These are phyloP conservation scores for Vitis rupestris DNA, from an alignment of 164 flowering plant species.

Conservation along the genomic window DNA sequence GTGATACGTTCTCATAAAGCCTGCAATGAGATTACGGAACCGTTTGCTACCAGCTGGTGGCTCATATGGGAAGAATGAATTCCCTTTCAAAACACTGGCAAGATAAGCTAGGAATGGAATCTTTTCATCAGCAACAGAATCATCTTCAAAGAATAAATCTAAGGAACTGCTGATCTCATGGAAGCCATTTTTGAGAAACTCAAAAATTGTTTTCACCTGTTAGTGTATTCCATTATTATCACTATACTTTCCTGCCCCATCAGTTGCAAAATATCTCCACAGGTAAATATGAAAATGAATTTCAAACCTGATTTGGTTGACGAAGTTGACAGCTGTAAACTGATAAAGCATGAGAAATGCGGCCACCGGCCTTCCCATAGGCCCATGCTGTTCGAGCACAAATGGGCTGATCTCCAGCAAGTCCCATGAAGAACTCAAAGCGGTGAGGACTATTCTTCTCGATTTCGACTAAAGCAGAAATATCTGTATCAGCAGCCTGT, in stretches of 20 bases:
- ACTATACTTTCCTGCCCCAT: neutral
- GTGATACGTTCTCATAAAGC: slow-evolving; percentile 85
- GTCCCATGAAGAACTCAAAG: slow-evolving; percentile 98
- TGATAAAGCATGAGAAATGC: slow-evolving; percentile 93
- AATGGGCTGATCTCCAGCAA: slow-evolving; percentile 84
- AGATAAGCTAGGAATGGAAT: slow-evolving; percentile 95
- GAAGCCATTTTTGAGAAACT: slow-evolving; percentile 86
- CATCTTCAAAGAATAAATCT: slow-evolving; percentile 89
- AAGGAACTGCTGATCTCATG: slow-evolving; percentile 85
- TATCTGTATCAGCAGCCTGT: slow-evolving; percentile 97
- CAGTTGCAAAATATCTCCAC: neutral
- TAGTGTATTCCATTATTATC: slow-evolving; percentile 10
- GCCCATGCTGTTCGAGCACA: slow-evolving; percentile 99
- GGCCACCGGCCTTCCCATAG: slow-evolving; percentile 88
- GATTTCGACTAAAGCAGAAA: slow-evolving; percentile 93
- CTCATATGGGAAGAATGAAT: slow-evolving; percentile 71
- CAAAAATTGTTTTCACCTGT: slow-evolving; percentile 91
- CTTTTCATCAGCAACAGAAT: slow-evolving; percentile 98
- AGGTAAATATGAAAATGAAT: slow-evolving; percentile 6
- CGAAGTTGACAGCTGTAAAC: slow-evolving; percentile 96
- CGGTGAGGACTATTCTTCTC: slow-evolving; percentile 93
- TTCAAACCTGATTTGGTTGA: slow-evolving; percentile 78
- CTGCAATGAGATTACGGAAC: slow-evolving; percentile 79
- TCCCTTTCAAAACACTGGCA: slow-evolving; percentile 66
- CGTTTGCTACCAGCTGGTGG: slow-evolving; percentile 87